Conservation (phyloP, 768 basidiomycete species). For the Hemileccinum impolitum region DNA sequence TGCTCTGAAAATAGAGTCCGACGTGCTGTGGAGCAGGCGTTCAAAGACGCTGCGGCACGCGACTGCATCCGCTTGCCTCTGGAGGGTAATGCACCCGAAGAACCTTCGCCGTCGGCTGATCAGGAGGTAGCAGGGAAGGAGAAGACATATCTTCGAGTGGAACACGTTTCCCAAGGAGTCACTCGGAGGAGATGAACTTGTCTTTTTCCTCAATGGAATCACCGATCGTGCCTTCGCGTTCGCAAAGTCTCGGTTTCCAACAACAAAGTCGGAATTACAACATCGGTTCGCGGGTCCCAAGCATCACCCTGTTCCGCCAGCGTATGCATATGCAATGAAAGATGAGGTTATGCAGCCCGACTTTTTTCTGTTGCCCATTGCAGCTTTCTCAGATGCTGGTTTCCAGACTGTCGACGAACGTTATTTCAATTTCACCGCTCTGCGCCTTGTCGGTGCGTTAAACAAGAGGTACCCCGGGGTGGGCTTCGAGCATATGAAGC, state of each 20-base stretch:
- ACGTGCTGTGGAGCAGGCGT: slow-evolving; percentile 2
- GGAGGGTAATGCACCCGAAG: neutral
- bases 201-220: slow-evolving; percentile 6
- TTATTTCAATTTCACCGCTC: slow-evolving; percentile 7
- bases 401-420: neutral
- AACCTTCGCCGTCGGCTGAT: neutral
- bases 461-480: neutral
- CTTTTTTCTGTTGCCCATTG: slow-evolving; percentile 13
- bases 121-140: neutral
- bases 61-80: neutral
- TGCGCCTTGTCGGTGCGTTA: slow-evolving; percentile 8
- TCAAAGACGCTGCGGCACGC: neutral
- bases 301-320: slow-evolving; percentile 1
- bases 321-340: slow-evolving; percentile 2
- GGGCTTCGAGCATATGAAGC: slow-evolving; percentile 1
- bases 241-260: neutral
- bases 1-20: neutral
- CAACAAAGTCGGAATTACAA: neutral
- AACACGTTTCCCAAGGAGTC: slow-evolving; percentile 1
- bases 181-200: slow-evolving; percentile 2
- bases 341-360: slow-evolving; percentile 1
- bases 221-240: slow-evolving; percentile 8
- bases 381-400: slow-evolving; percentile 5
- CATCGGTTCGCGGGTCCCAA: slow-evolving; percentile 11
- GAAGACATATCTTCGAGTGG: slow-evolving; percentile 6